Conservation (phyloP, 768 basidiomycete species). For the Auriscalpium vulgare region DNA sequence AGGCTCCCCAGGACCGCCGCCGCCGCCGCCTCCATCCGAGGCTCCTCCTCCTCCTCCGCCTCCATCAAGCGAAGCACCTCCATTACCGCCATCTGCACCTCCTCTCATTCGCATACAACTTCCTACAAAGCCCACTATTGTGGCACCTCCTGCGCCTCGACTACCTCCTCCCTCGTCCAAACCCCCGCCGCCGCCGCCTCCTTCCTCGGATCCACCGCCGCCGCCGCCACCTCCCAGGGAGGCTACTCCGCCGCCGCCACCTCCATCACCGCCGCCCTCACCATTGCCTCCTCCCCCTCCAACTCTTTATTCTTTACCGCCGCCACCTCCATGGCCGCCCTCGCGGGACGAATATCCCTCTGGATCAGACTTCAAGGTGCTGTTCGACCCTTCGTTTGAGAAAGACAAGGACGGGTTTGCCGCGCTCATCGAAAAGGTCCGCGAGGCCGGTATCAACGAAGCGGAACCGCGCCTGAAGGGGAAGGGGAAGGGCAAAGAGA, state of each 20-base stretch:
- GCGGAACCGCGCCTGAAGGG: constrained; percentile 42
- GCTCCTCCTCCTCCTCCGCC: constrained; percentile 6
- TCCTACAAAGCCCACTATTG: constrained; percentile 13
- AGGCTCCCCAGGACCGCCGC: constrained; percentile 16
- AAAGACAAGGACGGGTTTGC: constrained; percentile 33
- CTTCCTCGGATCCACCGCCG: constrained; percentile 16
- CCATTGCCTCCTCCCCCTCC: constrained; percentile 25
- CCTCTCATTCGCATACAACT: constrained; percentile 13
- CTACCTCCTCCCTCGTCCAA: constrained; percentile 8
- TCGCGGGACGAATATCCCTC: constrained; percentile 39
- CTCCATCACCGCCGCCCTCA: constrained; percentile 20
- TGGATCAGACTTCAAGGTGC: constrained; percentile 47
- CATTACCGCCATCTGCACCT: constrained; percentile 12
- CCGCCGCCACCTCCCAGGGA: constrained; percentile 21
- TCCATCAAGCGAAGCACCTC: constrained; percentile 9
- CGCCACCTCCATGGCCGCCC: constrained; percentile 50
- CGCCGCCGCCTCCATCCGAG: constrained; percentile 13
- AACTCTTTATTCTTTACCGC: constrained; percentile 32
- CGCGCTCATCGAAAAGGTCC: constrained; percentile 34
- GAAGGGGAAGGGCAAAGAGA: constrained; percentile 59
- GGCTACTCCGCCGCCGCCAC: constrained; percentile 23
- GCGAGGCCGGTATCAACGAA: constrained; percentile 20
- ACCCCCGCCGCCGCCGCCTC: constrained; percentile 16
- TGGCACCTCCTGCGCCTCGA: constrained; percentile 9
- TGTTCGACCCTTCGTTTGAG: constrained; percentile 56